Evolutionary conservation across 805 yeast genomes (phyloP).

Genomic region (Sugiyamaella smithiae): DNA sequence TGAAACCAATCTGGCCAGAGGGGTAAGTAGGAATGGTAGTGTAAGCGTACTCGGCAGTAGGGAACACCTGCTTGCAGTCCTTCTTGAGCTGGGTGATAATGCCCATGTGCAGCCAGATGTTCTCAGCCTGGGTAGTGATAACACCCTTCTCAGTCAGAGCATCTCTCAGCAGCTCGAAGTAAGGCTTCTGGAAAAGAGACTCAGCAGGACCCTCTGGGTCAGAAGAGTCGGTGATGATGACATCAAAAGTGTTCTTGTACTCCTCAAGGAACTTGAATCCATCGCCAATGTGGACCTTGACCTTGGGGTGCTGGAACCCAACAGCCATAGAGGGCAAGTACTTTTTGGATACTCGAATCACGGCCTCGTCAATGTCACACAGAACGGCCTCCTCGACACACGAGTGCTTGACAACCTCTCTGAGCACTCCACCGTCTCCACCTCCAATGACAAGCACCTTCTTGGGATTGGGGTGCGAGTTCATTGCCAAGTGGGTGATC

Average conservation of each 20-base stretch:
- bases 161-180: conserved; percentile 63
- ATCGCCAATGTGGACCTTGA: conserved; percentile 67
- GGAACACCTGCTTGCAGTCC: conserved; percentile 82
- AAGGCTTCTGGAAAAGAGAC: conserved; percentile 73
- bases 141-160: conserved; percentile 64
- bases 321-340: conserved; percentile 76
- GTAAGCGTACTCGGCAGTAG: conserved; percentile 86
- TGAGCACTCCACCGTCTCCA: conserved; percentile 92
- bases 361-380: conserved; percentile 88
- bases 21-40: conserved; percentile 96
- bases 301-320: conserved; percentile 61
- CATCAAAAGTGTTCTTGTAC: conserved; percentile 58
- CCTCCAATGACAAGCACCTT: conserved; percentile 88
- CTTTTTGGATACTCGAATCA: conserved; percentile 65
- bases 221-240: conserved; percentile 86
- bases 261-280: conserved; percentile 73
- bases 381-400: conserved; percentile 61
- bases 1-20: conserved; percentile 96
- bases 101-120: conserved; percentile 86
- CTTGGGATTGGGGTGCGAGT: conserved; percentile 72
- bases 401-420: conserved; percentile 79
- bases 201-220: conserved; percentile 98
- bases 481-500: conserved; percentile 79
- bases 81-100: conserved; percentile 77
- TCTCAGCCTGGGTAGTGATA: conserved; percentile 86